A percentile compares a stretch with the other conserved stretches of the same genome.
Evolutionary conservation across 305 asterid species (phyloP).

Genomic region (Petunia hybrid): DNA sequence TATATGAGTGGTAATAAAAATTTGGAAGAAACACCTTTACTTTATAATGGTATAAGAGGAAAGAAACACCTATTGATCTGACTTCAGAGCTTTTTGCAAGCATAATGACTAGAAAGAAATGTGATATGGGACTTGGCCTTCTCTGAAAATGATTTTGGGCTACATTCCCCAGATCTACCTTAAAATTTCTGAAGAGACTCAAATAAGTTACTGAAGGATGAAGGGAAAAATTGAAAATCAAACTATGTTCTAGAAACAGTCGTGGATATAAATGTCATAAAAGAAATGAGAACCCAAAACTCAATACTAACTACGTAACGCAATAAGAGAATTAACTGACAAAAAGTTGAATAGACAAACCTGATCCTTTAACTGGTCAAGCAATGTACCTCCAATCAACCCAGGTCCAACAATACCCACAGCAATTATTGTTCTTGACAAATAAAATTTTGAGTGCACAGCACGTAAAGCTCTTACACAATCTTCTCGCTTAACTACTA

Average conservation of each 20-base stretch:
- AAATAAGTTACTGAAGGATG: conserved; percentile 13
- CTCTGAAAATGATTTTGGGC: background rate
- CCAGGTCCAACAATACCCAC: conserved; percentile 99
- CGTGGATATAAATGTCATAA: conserved; percentile 6
- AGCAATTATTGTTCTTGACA: conserved; percentile 90
- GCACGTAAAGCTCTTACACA: conserved; percentile 95
- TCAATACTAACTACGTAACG: background rate
- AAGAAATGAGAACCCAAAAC: conserved; percentile 1
- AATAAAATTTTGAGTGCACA: conserved; percentile 96
- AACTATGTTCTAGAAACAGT: background rate
- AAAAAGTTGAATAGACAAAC: conserved; percentile 44
- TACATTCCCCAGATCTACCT: background rate
- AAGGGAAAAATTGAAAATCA: background rate
- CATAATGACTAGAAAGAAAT: conserved; percentile 1
- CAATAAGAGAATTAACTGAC: conserved; percentile 9
- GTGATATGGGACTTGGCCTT: conserved; percentile 15
- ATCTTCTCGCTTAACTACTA: conserved; percentile 91
- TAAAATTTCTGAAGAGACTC: conserved; percentile 9
- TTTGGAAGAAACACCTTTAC: background rate
- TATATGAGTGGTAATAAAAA: background rate
- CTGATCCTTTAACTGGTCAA: conserved; percentile 97
- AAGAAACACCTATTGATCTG: conserved; percentile 12
- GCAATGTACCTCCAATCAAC: conserved; percentile 91
- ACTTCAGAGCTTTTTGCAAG: background rate
- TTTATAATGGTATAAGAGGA: background rate